Evolutionary conservation across 2,329 filamentous ascomycete genomes (phyloP).

Genomic region (Davidsoniella eucalypti): DNA sequence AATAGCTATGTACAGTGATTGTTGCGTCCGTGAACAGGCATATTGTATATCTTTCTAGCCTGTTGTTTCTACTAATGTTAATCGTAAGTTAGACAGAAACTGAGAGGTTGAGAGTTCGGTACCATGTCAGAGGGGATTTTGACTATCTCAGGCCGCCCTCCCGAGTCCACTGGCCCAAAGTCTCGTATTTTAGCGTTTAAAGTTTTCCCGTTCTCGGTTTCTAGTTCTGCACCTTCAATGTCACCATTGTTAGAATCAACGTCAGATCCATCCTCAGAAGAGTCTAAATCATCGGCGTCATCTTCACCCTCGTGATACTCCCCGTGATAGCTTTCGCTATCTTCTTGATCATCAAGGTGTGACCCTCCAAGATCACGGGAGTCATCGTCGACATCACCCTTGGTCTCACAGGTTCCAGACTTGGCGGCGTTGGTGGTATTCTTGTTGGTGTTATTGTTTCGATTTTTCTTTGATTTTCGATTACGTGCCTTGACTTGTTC

Average conservation of each 20-base stretch:
- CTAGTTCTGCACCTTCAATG: conserved; percentile 15
- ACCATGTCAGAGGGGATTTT: too few species aligned
- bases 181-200: conserved; percentile 8
- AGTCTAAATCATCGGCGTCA: conserved; percentile 3
- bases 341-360: background rate
- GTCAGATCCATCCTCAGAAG: conserved; percentile 2
- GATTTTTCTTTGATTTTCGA: conserved; percentile 63
- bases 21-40: too few species aligned
- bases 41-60: too few species aligned
- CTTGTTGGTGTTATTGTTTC: background rate
- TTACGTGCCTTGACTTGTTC: conserved; percentile 93
- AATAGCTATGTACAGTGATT: too few species aligned
- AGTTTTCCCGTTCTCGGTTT: conserved; percentile 4
- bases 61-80: too few species aligned
- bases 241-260: background rate
- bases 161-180: background rate
- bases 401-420: background rate
- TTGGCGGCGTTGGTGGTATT: background rate
- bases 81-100: too few species aligned
- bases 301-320: background rate
- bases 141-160: too few species aligned
- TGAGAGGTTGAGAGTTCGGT: too few species aligned
- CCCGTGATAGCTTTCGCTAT: conserved; percentile 2
- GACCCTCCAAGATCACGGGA: background rate
- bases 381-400: background rate